phyloP scores from a whole-genome alignment of 306 rosid species.

The Sicyos baderoa region DNA sequence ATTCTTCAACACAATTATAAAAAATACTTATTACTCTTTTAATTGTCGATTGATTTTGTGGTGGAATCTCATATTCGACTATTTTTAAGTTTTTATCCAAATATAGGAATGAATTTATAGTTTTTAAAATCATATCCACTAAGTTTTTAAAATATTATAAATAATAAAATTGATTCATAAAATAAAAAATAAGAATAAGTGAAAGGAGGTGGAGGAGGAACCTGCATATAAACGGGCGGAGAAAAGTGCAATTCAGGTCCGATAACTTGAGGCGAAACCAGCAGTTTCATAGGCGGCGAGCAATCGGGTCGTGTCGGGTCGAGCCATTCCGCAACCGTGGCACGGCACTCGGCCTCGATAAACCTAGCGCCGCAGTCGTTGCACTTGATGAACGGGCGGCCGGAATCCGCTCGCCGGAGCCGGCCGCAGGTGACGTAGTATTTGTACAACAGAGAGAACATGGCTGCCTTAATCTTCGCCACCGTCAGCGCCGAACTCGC shows the following conservation, averaged over 20 bases:
- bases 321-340: constrained; percentile 53
- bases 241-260: constrained; percentile 78
- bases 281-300: constrained; percentile 30
- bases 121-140: too few species aligned
- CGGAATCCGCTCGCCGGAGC: constrained; percentile 49
- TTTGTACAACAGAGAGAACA: constrained; percentile 29
- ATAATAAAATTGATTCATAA: too few species aligned
- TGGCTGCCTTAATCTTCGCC: constrained; percentile 33
- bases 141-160: too few species aligned
- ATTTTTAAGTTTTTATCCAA: too few species aligned
- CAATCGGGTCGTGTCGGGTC: constrained; percentile 29
- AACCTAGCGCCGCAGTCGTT: constrained; percentile 75
- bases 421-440: constrained; percentile 48
- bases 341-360: constrained; percentile 50
- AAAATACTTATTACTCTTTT: too few species aligned
- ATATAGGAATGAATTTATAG: too few species aligned
- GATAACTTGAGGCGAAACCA: constrained; percentile 51
- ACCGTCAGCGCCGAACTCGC: constrained; percentile 18
- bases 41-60: too few species aligned
- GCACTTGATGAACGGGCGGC: constrained; percentile 64
- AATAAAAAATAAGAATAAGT: too few species aligned
- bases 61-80: too few species aligned
- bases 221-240: constrained; percentile 64
- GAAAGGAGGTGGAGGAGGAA: too few species aligned
- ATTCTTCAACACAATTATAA: too few species aligned